Conservation (phyloP, 768 basidiomycete genomes). For the Suillus hirtellus region DNA sequence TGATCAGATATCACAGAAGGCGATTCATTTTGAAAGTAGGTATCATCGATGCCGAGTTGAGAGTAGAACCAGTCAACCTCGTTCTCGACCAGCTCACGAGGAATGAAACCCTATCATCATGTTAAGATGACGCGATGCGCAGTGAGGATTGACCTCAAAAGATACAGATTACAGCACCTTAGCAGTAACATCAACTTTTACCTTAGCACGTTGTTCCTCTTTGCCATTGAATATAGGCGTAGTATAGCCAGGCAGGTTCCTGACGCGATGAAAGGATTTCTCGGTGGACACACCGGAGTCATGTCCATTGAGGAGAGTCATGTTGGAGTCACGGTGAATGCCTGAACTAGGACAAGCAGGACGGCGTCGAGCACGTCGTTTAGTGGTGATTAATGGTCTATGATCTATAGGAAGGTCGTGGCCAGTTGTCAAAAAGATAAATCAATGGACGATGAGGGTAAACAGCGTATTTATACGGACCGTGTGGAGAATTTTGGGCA, state of each 20-base stretch:
- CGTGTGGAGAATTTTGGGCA: neutral
- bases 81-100: constrained; percentile 78
- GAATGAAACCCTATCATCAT: constrained; percentile 80
- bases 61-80: constrained; percentile 98
- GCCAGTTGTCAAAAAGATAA: neutral
- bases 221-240: constrained; percentile 92
- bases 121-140: constrained; percentile 8
- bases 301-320: constrained; percentile 17
- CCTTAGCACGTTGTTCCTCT: constrained; percentile 80
- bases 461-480: constrained; percentile 28
- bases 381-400: neutral
- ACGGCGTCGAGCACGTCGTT: constrained; percentile 12
- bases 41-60: constrained; percentile 86
- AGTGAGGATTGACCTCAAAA: neutral
- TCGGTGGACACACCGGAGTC: constrained; percentile 40
- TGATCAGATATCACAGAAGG: constrained; percentile 73
- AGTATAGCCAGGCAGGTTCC: constrained; percentile 86
- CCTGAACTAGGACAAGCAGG: neutral
- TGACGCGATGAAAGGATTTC: constrained; percentile 56
- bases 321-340: constrained; percentile 5
- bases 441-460: neutral
- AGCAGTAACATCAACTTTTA: constrained; percentile 71
- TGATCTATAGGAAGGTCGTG: constrained; percentile 1
- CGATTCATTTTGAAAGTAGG: constrained; percentile 84
- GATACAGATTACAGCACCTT: constrained; percentile 47